Conservation (phyloP, 139 green algal species). For the Coelastrella sp. region DNA sequence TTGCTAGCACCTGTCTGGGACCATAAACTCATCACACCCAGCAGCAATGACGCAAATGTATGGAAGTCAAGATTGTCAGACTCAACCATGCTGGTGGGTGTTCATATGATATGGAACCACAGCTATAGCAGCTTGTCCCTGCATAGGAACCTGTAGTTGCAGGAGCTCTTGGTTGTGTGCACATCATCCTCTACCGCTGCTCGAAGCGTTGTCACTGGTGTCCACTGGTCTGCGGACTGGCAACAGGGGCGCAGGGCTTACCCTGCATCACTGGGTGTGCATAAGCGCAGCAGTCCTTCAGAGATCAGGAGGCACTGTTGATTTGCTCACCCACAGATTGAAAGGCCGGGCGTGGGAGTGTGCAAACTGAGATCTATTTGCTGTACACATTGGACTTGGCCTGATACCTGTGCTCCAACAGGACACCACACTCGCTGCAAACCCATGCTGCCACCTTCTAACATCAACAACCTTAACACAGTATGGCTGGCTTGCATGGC, state of each 20-base stretch:
- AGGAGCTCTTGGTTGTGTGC: too few species aligned
- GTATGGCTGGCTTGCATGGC: neutral
- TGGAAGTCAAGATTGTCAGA: constrained; percentile 51
- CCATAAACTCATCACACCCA: constrained; percentile 59
- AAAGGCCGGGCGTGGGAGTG: neutral
- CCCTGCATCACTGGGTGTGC: neutral
- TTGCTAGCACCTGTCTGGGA: constrained; percentile 89
- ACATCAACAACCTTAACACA: too few species aligned
- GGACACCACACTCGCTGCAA: neutral
- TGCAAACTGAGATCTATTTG: neutral
- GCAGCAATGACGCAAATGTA: constrained; percentile 13
- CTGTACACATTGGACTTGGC: neutral
- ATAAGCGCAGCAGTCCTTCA: constrained; percentile 4
- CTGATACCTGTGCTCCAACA: neutral
- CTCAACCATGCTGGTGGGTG: constrained; percentile 44
- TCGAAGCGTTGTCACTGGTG: too few species aligned
- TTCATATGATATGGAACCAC: neutral
- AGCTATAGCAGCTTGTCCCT: too few species aligned
- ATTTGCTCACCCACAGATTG: neutral
- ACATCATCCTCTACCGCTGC: too few species aligned
- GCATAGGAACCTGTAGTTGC: too few species aligned
- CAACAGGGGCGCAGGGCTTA: neutral
- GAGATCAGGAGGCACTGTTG: constrained; percentile 3
- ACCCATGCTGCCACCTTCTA: too few species aligned
- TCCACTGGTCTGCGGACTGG: neutral